Percentiles rank a stretch among this genome's conserved stretches.
phyloP scores from a whole-genome alignment of 345 rosid species.

The Eucalyptus cloeziana region DNA sequence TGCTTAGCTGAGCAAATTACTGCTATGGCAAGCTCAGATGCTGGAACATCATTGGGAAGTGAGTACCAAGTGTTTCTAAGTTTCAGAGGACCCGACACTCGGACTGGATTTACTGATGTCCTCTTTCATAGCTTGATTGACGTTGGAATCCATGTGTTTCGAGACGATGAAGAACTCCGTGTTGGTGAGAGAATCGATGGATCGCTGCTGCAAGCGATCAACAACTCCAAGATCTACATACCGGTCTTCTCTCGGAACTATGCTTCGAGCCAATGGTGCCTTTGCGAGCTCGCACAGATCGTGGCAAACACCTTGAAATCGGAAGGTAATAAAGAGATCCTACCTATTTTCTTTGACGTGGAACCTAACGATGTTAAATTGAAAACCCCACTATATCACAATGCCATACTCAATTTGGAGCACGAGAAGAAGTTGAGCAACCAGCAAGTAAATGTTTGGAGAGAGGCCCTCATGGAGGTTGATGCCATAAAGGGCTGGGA shows the following conservation, averaged over 20 bases:
- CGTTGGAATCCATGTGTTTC: fast-evolving
- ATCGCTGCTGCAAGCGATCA: fast-evolving
- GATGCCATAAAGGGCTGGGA: neutral
- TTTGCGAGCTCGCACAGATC: fast-evolving
- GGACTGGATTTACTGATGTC: fast-evolving
- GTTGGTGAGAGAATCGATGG: fast-evolving
- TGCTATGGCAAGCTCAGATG: neutral
- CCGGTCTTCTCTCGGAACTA: fast-evolving
- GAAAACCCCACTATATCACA: fast-evolving
- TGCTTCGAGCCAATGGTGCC: neutral
- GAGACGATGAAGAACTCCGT: fast-evolving
- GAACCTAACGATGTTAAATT: neutral
- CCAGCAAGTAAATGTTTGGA: neutral
- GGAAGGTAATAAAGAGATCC: neutral
- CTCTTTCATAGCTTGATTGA: fast-evolving
- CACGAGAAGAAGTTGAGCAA: fast-evolving
- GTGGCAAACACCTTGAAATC: neutral
- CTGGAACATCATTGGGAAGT: fast-evolving
- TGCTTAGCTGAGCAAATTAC: neutral
- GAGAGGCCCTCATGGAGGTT: neutral
- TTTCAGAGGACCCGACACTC: neutral
- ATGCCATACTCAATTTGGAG: neutral
- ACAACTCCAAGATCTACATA: neutral
- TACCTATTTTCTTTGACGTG: neutral
- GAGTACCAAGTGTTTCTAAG: neutral